phyloP scores from a whole-genome alignment of 768 basidiomycete genomes.

The Serpula lacrymans region DNA sequence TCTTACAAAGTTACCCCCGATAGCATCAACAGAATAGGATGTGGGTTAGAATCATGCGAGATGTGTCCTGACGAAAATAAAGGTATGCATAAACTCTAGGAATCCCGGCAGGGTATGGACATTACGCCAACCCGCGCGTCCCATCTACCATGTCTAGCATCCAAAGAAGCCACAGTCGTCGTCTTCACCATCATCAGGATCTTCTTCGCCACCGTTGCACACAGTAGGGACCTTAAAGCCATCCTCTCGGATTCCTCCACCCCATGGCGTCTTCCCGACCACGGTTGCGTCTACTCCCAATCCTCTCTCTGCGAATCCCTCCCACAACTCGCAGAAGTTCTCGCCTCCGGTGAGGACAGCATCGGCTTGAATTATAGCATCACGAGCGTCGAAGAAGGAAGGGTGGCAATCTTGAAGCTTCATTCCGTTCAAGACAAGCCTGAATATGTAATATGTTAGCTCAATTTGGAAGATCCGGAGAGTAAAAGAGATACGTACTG shows the following conservation, averaged over 20 bases:
- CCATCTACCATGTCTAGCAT: no score
- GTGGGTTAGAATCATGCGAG: no score
- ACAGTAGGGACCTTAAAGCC: conserved; percentile 39
- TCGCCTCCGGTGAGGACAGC: conserved; percentile 87
- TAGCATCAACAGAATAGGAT: no score
- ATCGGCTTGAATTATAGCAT: conserved; percentile 90
- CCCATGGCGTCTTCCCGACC: conserved; percentile 83
- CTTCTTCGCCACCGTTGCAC: conserved; percentile 31
- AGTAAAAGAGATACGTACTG: conserved; percentile 43
- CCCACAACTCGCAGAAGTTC: conserved; percentile 88
- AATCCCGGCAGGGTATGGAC: no score
- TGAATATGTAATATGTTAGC: conserved; percentile 13
- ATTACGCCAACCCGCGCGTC: no score
- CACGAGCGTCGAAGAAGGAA: conserved; percentile 84
- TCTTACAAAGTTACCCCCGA: no score
- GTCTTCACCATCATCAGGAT: conserved; percentile 32
- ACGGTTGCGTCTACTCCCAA: conserved; percentile 76
- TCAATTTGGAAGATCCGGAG: background rate
- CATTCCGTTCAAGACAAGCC: conserved; percentile 87
- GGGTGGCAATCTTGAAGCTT: conserved; percentile 94
- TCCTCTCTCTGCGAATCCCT: conserved; percentile 78
- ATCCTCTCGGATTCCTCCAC: conserved; percentile 80
- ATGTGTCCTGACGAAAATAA: no score
- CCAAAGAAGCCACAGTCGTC: conserved; percentile 20
- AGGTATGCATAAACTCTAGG: no score